Base-by-base conservation (phyloP, 2,329 filamentous ascomycete species). In the Berkeleyomyces basicola region DNA sequence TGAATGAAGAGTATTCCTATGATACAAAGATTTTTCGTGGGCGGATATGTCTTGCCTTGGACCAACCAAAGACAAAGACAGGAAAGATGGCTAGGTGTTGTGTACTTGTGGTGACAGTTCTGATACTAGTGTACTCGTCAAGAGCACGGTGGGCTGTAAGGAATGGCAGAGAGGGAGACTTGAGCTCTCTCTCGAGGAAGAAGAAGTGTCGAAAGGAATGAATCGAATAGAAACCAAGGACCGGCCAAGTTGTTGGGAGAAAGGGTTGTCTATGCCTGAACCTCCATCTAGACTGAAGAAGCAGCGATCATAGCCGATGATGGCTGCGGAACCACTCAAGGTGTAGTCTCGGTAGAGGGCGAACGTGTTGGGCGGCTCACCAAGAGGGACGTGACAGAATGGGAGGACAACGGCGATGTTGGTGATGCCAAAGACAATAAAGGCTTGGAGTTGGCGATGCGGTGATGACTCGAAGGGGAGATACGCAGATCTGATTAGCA, bases 161-260 rank as follows among this genome's bases (percentile, higher is more conserved):
- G 58, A 47, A 16, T 49, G 46, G 23, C 42, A 59, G 59, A 65
- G 62, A 58, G 53, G 46, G 58, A 65, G 59, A 61, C 64, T 11
- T 62, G 42, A 42, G 55, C 65, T 66, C 66, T 67, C 62, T 66
- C 69, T 57, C 58, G 60, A 40, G 23, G 10, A 60, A 58, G 47
- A 61, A 14, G 3, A n/a, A 61, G 37, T 6, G 58, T 44, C 42
- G 42, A 59, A 59, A 59, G 42, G 58, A 59, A 47, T 47, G 58
- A 58, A 58, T 42, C 31, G 62, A 63, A 63, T 55, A 46, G 55
- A 60, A 61, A 57, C 51, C 59, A 61, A 64, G 63, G 63, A 40
- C 63, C 63, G 59, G 63, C 63, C 63, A 58, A 61, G 59, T 61
- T 53, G 23, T 37, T 39, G 37, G 59, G n/a, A 3, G 33, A 43